Conservation (phyloP, 768 basidiomycete genomes). For the Mycena polygramma region DNA sequence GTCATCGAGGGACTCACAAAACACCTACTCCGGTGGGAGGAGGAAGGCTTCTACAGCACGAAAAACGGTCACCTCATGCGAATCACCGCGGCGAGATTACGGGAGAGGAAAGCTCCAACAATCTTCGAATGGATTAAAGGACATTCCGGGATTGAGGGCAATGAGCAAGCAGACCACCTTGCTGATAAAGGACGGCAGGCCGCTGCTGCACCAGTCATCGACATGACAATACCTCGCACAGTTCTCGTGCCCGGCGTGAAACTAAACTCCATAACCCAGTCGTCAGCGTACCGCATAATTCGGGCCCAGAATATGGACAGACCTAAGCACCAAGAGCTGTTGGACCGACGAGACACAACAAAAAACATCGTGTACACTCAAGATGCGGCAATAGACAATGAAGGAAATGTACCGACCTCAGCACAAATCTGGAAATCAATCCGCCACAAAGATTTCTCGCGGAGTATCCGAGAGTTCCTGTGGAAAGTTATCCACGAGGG, state of each 20-base stretch:
- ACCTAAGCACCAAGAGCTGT: too few species aligned
- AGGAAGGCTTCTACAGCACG: too few species aligned
- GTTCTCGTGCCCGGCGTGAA: background rate
- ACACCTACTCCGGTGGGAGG: too few species aligned
- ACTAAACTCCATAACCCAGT: background rate
- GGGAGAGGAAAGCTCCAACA: background rate
- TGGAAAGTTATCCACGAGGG: constrained; percentile 20
- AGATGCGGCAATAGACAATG: background rate
- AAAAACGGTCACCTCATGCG: too few species aligned
- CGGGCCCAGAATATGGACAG: background rate
- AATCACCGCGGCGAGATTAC: too few species aligned
- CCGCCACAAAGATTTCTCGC: constrained; percentile 7
- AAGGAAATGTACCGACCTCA: background rate
- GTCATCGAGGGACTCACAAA: too few species aligned
- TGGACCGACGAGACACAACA: too few species aligned
- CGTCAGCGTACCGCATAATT: background rate
- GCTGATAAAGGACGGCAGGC: background rate
- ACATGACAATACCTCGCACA: too few species aligned
- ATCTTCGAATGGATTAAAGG: background rate
- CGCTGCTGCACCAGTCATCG: background rate
- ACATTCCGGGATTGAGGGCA: background rate
- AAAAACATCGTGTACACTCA: too few species aligned
- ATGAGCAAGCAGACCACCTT: background rate
- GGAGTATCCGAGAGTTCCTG: constrained; percentile 5
- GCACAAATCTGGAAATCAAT: constrained; percentile 14